Conservation (phyloP, 2,329 filamentous ascomycete species). For the Aureobasidium melanogenum region DNA sequence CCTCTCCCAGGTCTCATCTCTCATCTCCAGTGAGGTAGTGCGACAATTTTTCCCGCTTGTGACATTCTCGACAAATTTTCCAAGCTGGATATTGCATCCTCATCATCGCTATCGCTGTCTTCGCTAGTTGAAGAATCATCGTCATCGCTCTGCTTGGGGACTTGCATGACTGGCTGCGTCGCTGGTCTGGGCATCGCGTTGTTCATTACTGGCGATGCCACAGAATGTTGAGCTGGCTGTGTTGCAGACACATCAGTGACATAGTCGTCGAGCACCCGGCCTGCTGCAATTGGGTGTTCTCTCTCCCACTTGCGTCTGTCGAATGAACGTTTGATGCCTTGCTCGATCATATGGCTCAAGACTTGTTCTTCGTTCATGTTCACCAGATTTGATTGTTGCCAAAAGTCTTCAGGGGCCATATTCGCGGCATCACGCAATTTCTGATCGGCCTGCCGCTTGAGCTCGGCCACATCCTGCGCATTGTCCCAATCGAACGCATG, state of each 20-base stretch:
- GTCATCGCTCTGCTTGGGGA: neutral
- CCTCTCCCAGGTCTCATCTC: too few species aligned
- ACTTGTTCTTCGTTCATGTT: slow-evolving; percentile 9
- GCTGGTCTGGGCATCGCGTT: neutral
- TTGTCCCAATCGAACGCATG: neutral
- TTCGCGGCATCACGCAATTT: neutral
- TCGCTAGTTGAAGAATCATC: neutral
- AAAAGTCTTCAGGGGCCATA: slow-evolving; percentile 6
- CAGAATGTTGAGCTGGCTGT: neutral
- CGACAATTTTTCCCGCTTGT: neutral
- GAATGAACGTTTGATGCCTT: neutral
- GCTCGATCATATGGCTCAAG: slow-evolving; percentile 3
- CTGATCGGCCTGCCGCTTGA: neutral
- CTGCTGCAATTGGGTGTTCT: neutral
- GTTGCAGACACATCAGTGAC: neutral
- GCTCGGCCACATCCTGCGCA: neutral
- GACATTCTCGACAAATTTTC: neutral
- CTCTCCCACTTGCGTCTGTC: neutral
- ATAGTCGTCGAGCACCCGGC: neutral
- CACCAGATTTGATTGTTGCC: neutral
- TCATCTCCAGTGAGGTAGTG: neutral
- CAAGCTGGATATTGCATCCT: neutral
- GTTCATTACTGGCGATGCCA: neutral
- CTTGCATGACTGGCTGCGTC: neutral
- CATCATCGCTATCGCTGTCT: neutral